Conservation (phyloP, 148 eudicot genomes). For the Amaranthus palmeri region DNA sequence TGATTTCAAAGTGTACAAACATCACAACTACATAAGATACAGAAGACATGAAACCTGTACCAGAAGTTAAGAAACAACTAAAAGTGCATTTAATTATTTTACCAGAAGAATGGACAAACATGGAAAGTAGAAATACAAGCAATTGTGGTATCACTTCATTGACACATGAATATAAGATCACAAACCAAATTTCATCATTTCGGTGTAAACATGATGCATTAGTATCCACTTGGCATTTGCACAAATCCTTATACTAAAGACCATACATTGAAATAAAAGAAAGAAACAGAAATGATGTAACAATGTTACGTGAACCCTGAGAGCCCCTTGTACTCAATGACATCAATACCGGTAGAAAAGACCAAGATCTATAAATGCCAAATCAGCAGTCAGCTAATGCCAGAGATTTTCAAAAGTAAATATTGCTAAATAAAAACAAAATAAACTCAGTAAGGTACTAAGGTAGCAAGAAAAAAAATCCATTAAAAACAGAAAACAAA, state of each 20-base stretch:
- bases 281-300: not conserved
- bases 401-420: not conserved
- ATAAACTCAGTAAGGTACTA: not conserved
- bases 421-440: not conserved
- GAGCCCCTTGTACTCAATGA: not conserved
- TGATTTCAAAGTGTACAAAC: slow-evolving; percentile 16
- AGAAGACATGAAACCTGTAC: not conserved
- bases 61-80: slow-evolving; percentile 4
- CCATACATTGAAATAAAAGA: not conserved
- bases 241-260: not conserved
- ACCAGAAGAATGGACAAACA: not conserved
- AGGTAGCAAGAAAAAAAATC: not conserved
- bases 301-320: not conserved
- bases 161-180: not conserved
- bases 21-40: not conserved
- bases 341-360: not conserved
- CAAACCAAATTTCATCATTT: too few relatives aligned
- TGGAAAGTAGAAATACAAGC: slow-evolving; percentile 1
- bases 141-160: not conserved
- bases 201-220: not conserved
- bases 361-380: slow-evolving; percentile 1
- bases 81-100: not conserved
- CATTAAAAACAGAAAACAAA: not conserved
- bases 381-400: not conserved
- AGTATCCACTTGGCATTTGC: not conserved